A percentile compares a stretch with the other conserved stretches of the same genome.
phyloP scores from a whole-genome alignment of 345 rosid species.

The Brassica carinata region DNA sequence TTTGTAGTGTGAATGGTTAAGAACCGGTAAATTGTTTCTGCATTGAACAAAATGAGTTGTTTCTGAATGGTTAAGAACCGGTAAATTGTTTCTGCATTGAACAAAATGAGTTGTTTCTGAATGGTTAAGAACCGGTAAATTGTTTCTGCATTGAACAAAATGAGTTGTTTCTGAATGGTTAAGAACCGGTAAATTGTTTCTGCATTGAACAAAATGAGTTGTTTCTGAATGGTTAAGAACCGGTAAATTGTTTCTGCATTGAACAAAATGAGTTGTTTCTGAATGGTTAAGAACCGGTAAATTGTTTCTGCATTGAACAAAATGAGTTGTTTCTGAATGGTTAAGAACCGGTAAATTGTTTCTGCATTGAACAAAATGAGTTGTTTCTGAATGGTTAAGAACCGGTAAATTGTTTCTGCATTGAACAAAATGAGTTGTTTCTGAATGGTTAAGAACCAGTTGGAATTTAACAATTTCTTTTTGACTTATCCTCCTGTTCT shows the following conservation, averaged over 20 bases:
- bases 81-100: not conserved
- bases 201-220: not conserved
- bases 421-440: not conserved
- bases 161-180: not conserved
- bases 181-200: not conserved
- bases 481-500: slow-evolving; percentile 11
- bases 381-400: too few species aligned
- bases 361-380: not conserved
- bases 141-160: not conserved
- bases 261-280: slow-evolving; percentile 2
- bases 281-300: too few species aligned
- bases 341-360: too few species aligned
- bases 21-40: not conserved
- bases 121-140: too few species aligned
- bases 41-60: slow-evolving; percentile 1
- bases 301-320: not conserved
- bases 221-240: not conserved
- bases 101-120: not conserved
- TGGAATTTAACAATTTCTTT: not conserved
- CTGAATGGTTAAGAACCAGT: too few species aligned
- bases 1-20: too few species aligned
- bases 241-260: not conserved
- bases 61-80: too few species aligned
- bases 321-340: slow-evolving; percentile 12
- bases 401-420: not conserved